Evolutionary conservation across 306 rosid species (phyloP), one percentile per base, ranked within the genome.

Genomic region (Herpetospermum pedunculosum): DNA sequence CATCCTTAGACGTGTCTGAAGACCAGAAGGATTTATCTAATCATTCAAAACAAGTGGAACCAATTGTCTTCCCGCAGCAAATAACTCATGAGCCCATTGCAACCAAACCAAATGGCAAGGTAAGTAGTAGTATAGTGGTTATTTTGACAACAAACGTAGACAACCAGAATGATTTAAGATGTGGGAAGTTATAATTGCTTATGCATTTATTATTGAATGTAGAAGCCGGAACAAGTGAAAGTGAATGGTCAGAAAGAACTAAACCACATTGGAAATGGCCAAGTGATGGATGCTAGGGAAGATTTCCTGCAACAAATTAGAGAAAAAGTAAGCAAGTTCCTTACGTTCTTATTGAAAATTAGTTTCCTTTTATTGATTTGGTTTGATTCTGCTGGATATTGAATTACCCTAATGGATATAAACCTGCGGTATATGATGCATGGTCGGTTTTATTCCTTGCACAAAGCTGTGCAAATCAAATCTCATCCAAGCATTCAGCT

Each of bases 281-380:
- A 77, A 64, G 90, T 76, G 50, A 67, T 74, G 40, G 90, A 87
- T 44, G 95, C 90, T 58, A 85, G 84, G 62, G 97, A 87, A 65
- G 97, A 91, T 80, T 94, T 94, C 77, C 84, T 94, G 44, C 86
- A 87, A 43, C 97, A 91, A 81, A 91, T 94, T 85, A 85, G 92
- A 85, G 52, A 84, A 55, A 88, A 87, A 85, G 97, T 89, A 72
- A 77, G 92, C 75, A 26, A 2, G 64, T 67, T 74, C 3, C n/a
- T 28, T 54, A 58, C 26, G 53, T 34, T 28, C 55, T 25, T 43
- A 15, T 15, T 68, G 53, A 43, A 25, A 14, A 43, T 43, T 68
- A 26, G 50, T 43, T 68, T 43, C 15, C 23, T 29, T 1, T 10
- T 68, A 26, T 68, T 25, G 25, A 44, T 43, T 43, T 68, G 2